Conservation (phyloP, 2,329 filamentous ascomycete species). For the Apiospora marii region DNA sequence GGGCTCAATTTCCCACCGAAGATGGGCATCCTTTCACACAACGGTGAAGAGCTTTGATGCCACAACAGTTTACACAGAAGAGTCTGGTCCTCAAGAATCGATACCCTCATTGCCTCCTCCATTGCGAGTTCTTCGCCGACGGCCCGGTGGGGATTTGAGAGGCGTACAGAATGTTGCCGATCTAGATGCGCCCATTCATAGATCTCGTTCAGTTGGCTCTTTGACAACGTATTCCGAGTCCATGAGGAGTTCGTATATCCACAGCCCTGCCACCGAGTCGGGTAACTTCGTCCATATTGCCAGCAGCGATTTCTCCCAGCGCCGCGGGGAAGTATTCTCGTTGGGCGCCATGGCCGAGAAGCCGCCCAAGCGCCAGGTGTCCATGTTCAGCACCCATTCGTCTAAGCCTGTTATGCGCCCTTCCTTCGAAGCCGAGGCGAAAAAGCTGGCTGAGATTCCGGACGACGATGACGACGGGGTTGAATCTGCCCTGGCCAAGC, state of each 20-base stretch:
- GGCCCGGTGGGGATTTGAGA: constrained; percentile 78
- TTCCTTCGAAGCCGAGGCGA: constrained; percentile 89
- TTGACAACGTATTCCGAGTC: constrained; percentile 68
- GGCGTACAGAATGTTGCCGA: constrained; percentile 72
- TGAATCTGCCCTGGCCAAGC: constrained; percentile 88
- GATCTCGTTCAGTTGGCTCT: constrained; percentile 66
- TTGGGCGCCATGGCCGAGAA: constrained; percentile 65
- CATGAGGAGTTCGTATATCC: constrained; percentile 63
- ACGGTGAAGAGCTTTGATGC: constrained; percentile 69
- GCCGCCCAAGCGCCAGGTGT: constrained; percentile 54
- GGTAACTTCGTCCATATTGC: constrained; percentile 54
- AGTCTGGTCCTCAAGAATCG: constrained; percentile 44
- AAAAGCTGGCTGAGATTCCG: constrained; percentile 85
- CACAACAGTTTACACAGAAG: constrained; percentile 58
- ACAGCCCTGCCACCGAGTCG: constrained; percentile 49
- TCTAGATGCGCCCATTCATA: constrained; percentile 58
- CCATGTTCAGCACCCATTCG: constrained; percentile 67
- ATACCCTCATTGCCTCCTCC: constrained; percentile 53
- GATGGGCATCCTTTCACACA: constrained; percentile 68
- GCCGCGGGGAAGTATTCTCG: constrained; percentile 59
- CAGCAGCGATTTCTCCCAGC: constrained; percentile 51
- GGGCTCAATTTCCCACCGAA: constrained; percentile 60
- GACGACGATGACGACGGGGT: constrained; percentile 88
- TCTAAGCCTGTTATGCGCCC: constrained; percentile 70
- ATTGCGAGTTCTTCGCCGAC: constrained; percentile 71